Evolutionary conservation across 306 rosid genomes (phyloP), one percentile per base, ranked within the genome.

Genomic region (Castanopsis chinensis): DNA sequence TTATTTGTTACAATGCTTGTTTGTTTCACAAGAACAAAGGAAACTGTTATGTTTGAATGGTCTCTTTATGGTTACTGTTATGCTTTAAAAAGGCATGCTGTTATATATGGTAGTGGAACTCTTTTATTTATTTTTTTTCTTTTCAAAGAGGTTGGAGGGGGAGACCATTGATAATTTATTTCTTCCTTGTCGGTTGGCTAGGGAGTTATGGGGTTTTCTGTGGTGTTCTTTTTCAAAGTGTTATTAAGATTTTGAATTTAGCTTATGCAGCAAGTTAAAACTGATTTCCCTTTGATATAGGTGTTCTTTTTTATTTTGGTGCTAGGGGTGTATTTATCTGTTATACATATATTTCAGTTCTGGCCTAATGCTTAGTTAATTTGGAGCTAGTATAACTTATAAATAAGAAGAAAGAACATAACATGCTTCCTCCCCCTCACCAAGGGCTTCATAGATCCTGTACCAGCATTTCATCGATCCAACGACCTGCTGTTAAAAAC

Each of bases 381-480:
- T 27, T 7, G 37, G 35, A 30, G 23, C 12, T 30, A 20, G 21
- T 65, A 27, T 15, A 8, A 18, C 12, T 32, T 32, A 2, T 65
- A 18, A 65, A 65, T 64, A 63, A 14, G 35, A 28, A 30, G 69
- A 20, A 32, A 28, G 20, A 74, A n/a, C 58, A 33, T 57, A 58
- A 37, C 90, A 88, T 89, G 90, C 90, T 93, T 95, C 88, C 89
- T 89, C 87, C 96, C 89, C 88, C 90, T 86, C 83, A 82, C 63
- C 84, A 74, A 37, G 63, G 87, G 86, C 88, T 95, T 95, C 88
- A 89, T 81, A 69, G 98, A 89, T 90, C 99, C 99, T 95, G 98
- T 93, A 93, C 97, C 94, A 93, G 96, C 96, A 95, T 91, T 90
- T 95, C 98, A 95, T 90, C 93, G 90, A 94, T 83, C 95, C 97